Percentiles rank a stretch among this genome's conserved stretches.
Conservation (phyloP, 495 filamentous ascomycete genomes). For the Podospora anserina region DNA sequence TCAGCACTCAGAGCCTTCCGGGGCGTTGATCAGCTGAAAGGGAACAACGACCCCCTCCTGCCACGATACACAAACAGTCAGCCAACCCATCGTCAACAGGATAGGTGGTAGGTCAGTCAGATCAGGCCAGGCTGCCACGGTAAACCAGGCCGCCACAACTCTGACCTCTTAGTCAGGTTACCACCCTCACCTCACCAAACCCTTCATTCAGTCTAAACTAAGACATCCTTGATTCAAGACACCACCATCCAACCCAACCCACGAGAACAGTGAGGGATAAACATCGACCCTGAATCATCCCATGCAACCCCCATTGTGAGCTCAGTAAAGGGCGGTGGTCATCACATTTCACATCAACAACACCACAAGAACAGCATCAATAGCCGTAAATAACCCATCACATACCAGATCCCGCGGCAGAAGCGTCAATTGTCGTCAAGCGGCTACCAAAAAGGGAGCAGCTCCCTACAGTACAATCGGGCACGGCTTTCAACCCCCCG, state of each 20-base stretch:
- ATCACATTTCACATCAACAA: background rate
- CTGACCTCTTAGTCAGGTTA: background rate
- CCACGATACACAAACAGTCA: background rate
- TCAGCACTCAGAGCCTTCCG: background rate
- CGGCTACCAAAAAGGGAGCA: background rate
- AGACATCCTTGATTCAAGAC: background rate
- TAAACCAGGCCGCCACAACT: background rate
- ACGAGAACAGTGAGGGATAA: background rate
- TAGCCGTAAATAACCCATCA: background rate
- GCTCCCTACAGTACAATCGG: background rate
- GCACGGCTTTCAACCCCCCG: background rate
- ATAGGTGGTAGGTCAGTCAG: background rate
- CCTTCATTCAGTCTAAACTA: background rate
- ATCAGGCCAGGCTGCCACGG: background rate
- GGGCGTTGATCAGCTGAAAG: background rate
- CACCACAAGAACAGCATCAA: background rate
- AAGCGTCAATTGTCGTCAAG: background rate
- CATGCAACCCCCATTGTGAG: background rate
- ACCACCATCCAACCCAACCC: background rate
- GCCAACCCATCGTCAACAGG: background rate
- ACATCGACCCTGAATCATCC: background rate
- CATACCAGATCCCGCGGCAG: background rate
- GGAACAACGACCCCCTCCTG: background rate
- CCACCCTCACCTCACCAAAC: background rate
- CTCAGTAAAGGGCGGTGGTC: too few species aligned